Evolutionary conservation across 345 rosid genomes (phyloP), one percentile per base, ranked within the genome.

Genomic region (Linum lewisii): DNA sequence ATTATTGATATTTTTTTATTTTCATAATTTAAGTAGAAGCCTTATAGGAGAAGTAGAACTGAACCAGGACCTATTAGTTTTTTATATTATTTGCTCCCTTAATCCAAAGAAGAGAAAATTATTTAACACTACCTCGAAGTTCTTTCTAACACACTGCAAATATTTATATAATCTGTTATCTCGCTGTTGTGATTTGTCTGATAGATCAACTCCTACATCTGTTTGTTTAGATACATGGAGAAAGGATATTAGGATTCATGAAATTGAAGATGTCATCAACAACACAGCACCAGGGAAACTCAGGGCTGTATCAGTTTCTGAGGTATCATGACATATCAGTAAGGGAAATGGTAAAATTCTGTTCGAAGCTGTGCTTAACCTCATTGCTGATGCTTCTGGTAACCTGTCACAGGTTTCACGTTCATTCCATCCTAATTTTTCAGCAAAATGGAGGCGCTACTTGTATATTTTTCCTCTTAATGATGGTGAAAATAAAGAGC

Each of bases 391-490:
- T 62, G 47, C 45, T 29, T 16, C 51, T 57, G 49, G 13, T 54
- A 47, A 66, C 58, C 51, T 20, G 18, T 38, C 75, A 62, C 60
- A 88, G 97, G 94, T 89, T 61, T 81, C 95, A 20, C 89, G 95
- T 58, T 74, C 63, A 57, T 89, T 93, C 72, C 95, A 93, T 72
- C 97, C 99, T 24, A 93, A 93, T 73, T 89, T 93, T 68, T 83
- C 94, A 65, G 99, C 99, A 58, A 89, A 84, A 70, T 89, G 99
- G 97, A 89, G 95, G 74, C 88, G 82, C 38, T 93, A 93, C 75
- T 76, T 87, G 49, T 93, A 93, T 72, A 78, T 85, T 20, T 87
- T 89, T 76, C 99, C 99, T 53, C 66, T 93, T 45, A 79, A 70
- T 66, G 74, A 66, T 56, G 75, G 79, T 51, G 87, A 83, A 69